Evolutionary conservation across 2,329 filamentous ascomycete genomes (phyloP).

Genomic region (Microthyrium microscopicum): DNA sequence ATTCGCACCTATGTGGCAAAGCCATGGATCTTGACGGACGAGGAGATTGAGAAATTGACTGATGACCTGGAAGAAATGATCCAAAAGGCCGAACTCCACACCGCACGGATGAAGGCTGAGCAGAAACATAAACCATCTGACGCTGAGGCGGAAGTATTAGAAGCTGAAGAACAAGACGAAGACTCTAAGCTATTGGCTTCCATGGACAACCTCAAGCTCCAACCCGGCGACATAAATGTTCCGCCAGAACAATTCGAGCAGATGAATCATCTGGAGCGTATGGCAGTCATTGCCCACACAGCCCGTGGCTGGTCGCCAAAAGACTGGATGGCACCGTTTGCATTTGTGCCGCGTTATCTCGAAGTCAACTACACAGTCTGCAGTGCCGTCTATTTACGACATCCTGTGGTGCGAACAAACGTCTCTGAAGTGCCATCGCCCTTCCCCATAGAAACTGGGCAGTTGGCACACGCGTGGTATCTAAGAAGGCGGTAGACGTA

Average conservation of each 20-base stretch:
- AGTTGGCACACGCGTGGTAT: constrained; percentile 90
- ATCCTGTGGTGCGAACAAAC: constrained; percentile 77
- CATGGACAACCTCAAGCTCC: neutral
- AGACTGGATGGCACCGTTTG: constrained; percentile 78
- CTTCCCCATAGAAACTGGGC: constrained; percentile 51
- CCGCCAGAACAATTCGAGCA: neutral
- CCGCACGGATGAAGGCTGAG: no score
- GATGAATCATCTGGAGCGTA: neutral
- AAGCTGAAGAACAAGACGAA: neutral
- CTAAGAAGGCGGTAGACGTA: constrained; percentile 52
- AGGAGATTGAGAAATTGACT: no score
- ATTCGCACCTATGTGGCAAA: neutral
- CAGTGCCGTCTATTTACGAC: constrained; percentile 82
- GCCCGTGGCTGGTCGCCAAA: constrained; percentile 56
- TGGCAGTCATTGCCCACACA: neutral
- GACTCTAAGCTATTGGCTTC: neutral
- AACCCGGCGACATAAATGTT: neutral
- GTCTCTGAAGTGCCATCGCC: constrained; percentile 62
- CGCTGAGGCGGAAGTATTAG: no score
- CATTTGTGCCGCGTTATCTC: constrained; percentile 85
- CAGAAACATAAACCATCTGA: no score
- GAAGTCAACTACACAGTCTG: constrained; percentile 98
- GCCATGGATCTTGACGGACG: no score
- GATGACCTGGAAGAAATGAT: no score
- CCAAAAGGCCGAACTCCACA: no score